A percentile compares a stretch with the other conserved stretches of the same genome.
phyloP scores from a whole-genome alignment of 768 basidiomycete genomes.

The Tricholoma saponaceum region DNA sequence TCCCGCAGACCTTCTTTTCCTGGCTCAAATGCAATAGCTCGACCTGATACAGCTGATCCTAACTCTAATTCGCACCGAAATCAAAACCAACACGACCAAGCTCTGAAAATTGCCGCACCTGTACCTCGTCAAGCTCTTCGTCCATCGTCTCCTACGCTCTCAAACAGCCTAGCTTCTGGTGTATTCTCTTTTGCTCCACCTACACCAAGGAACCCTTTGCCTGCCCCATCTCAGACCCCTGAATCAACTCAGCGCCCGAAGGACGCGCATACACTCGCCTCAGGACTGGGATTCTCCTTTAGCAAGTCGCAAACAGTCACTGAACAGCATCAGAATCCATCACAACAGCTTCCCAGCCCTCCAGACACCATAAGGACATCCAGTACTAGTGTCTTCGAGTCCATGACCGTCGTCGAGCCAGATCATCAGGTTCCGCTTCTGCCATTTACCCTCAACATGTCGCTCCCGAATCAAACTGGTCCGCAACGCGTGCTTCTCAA shows the following conservation, averaged over 20 bases:
- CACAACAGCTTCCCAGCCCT: constrained; percentile 13
- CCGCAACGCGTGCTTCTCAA: constrained; percentile 14
- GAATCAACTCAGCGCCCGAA: constrained; percentile 3
- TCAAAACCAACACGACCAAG: constrained; percentile 3
- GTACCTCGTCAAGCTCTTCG: constrained; percentile 19
- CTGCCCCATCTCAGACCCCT: not conserved
- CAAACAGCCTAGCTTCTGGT: constrained; percentile 12
- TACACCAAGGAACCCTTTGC: constrained; percentile 9
- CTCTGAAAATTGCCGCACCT: constrained; percentile 19
- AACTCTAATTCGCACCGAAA: constrained; percentile 5
- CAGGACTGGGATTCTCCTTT: constrained; percentile 11
- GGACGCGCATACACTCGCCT: constrained; percentile 18
- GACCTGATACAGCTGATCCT: constrained; percentile 28
- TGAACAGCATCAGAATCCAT: not conserved
- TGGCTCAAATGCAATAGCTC: constrained; percentile 5
- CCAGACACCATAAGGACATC: constrained; percentile 8
- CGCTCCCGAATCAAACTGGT: constrained; percentile 10
- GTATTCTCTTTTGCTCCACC: constrained; percentile 16
- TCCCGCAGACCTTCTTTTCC: constrained; percentile 4
- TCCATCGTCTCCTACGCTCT: constrained; percentile 15
- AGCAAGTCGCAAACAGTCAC: constrained; percentile 6
- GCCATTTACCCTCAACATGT: constrained; percentile 12
- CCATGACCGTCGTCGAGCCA: not conserved
- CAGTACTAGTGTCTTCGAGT: not conserved
- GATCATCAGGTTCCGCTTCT: constrained; percentile 1